These are phyloP conservation scores for Candida broadrunensis DNA, from an alignment of 805 yeast genomes.

Conservation along the genomic window DNA sequence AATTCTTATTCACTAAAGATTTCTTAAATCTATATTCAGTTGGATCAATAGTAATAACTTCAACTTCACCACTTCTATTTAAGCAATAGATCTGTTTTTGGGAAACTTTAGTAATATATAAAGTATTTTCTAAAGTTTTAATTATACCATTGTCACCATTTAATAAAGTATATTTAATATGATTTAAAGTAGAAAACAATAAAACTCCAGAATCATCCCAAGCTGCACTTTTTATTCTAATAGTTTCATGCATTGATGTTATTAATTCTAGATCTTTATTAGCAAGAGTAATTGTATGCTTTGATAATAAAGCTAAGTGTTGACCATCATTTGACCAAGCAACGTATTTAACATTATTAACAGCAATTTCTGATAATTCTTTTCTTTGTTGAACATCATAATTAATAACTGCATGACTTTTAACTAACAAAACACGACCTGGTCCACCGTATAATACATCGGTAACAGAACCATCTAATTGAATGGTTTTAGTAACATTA, in stretches of 20 bases:
- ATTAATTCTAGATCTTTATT: constrained; percentile 72
- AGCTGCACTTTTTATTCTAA: constrained; percentile 92
- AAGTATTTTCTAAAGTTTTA: constrained; percentile 84
- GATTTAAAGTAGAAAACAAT: constrained; percentile 91
- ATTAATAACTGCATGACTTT: constrained; percentile 67
- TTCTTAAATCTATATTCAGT: constrained; percentile 96
- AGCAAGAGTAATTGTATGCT: constrained; percentile 90
- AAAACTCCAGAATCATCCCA: constrained; percentile 96
- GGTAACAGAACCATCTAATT: constrained; percentile 61
- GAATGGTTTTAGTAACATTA: constrained; percentile 76
- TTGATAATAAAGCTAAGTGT: constrained; percentile 81
- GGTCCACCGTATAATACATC: constrained; percentile 80
- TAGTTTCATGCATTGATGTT: constrained; percentile 91
- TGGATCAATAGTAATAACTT: constrained; percentile 79
- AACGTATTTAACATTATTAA: constrained; percentile 80
- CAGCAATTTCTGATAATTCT: constrained; percentile 63
- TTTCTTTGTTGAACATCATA: constrained; percentile 93
- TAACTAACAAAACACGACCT: constrained; percentile 77
- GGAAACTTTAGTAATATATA: constrained; percentile 72
- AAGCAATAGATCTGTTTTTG: constrained; percentile 76
- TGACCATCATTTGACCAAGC: constrained; percentile 88
- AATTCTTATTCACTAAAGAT: constrained; percentile 86
- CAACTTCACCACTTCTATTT: constrained; percentile 82
- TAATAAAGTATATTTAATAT: constrained; percentile 86
- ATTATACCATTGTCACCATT: constrained; percentile 96